These are phyloP conservation scores for Cytospora paraplurivora DNA, from an alignment of 2,329 filamentous ascomycete genomes.

Conservation along the genomic window DNA sequence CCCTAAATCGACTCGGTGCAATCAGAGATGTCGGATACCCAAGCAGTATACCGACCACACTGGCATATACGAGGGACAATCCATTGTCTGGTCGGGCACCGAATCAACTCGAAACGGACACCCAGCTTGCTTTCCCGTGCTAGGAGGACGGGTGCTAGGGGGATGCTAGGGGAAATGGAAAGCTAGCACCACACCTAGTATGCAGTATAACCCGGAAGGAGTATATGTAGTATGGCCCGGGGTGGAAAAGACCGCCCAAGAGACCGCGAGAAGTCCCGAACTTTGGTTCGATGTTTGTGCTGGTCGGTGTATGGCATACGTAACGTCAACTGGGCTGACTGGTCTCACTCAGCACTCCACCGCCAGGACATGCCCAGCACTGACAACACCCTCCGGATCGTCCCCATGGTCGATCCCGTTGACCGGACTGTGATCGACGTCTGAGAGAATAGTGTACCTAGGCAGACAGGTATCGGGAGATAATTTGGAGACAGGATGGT, in stretches of 20 bases:
- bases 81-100: slow-evolving; percentile 17
- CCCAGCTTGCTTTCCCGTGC: not conserved
- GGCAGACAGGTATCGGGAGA: not conserved
- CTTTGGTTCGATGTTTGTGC: not conserved
- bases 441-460: not conserved
- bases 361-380: not conserved
- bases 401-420: slow-evolving; percentile 18
- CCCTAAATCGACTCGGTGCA: not conserved
- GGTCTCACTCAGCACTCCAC: not conserved
- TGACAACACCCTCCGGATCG: slow-evolving; percentile 7
- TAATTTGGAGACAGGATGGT: not conserved
- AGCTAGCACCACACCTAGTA: not conserved
- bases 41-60: not conserved
- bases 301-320: not conserved
- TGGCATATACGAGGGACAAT: not conserved
- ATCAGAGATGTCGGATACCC: not conserved
- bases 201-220: not conserved
- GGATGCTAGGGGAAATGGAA: not conserved
- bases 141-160: not conserved
- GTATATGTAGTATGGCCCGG: not conserved
- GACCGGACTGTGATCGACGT: slow-evolving; percentile 5
- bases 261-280: not conserved
- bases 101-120: slow-evolving; percentile 2
- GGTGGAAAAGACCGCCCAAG: not conserved
- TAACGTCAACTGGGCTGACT: no score